These are phyloP conservation scores for Lecanoromycetidae sp. DNA, from an alignment of 2,329 filamentous ascomycete species.

Conservation along the genomic window DNA sequence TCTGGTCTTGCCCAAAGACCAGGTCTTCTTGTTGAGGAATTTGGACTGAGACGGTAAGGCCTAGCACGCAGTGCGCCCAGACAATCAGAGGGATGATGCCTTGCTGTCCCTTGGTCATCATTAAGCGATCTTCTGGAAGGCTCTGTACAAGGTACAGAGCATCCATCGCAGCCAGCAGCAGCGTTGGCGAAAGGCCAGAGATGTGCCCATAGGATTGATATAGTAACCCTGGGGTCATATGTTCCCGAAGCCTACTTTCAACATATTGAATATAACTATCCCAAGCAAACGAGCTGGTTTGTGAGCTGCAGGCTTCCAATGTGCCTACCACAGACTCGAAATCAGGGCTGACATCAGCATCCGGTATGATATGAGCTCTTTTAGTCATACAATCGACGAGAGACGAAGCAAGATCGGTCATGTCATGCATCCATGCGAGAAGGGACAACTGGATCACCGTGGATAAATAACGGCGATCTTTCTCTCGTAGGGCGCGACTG, in stretches of 20 bases:
- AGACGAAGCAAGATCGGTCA: conserved; percentile 1
- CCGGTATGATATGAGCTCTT: background rate
- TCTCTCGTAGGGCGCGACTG: conserved; percentile 5
- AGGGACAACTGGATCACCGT: conserved; percentile 12
- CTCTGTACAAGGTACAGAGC: conserved; percentile 11
- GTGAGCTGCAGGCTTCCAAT: conserved; percentile 7
- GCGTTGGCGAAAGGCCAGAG: conserved; percentile 6
- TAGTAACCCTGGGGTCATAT: background rate
- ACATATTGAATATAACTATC: conserved; percentile 2
- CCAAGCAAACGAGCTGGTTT: conserved; percentile 11
- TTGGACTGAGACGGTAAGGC: conserved; percentile 7
- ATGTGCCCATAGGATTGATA: no score
- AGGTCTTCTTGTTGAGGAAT: conserved; percentile 4
- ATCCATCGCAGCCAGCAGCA: conserved; percentile 12
- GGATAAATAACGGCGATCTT: conserved; percentile 9
- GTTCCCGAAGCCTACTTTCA: background rate
- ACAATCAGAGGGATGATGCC: conserved; percentile 9
- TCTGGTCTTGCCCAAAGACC: background rate
- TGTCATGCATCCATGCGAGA: conserved; percentile 10
- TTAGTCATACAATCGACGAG: conserved; percentile 7
- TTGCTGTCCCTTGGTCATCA: conserved; percentile 1
- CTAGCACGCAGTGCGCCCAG: conserved; percentile 13
- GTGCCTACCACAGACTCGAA: conserved; percentile 10
- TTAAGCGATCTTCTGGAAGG: conserved; percentile 10
- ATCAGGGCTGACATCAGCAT: conserved; percentile 9